Conservation (phyloP, 345 rosid species). For the Eucalyptus tenuipes region DNA sequence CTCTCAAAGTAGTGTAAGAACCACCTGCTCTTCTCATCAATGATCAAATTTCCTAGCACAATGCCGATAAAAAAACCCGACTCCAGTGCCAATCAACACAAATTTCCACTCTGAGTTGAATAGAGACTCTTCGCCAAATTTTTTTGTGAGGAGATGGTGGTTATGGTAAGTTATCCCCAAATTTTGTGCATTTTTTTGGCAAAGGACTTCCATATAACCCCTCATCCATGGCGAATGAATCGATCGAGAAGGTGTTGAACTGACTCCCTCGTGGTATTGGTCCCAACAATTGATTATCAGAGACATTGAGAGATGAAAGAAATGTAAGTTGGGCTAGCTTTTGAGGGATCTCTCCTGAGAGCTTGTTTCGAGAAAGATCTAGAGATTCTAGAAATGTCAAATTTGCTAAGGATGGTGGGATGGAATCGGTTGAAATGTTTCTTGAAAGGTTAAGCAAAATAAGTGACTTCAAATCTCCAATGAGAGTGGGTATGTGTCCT, state of each 20-base stretch:
- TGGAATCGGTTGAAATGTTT: fast-evolving
- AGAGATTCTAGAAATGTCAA: not conserved
- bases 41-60: too few relatives aligned
- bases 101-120: not conserved
- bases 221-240: not conserved
- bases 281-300: not conserved
- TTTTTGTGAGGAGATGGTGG: not conserved
- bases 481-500: not conserved
- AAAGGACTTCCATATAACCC: not conserved
- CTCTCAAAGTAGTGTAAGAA: fast-evolving
- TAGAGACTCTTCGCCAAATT: fast-evolving
- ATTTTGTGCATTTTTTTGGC: not conserved
- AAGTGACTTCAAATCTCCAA: not conserved
- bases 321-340: not conserved
- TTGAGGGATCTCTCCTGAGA: not conserved
- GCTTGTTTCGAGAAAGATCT: not conserved
- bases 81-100: not conserved
- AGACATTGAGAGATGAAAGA: not conserved
- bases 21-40: too few relatives aligned
- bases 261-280: not conserved
- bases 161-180: not conserved
- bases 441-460: not conserved
- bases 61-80: too few relatives aligned
- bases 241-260: too few relatives aligned
- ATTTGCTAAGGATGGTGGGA: not conserved